Base-by-base conservation (phyloP, 768 basidiomycete species). In the Obba rivulosa region DNA sequence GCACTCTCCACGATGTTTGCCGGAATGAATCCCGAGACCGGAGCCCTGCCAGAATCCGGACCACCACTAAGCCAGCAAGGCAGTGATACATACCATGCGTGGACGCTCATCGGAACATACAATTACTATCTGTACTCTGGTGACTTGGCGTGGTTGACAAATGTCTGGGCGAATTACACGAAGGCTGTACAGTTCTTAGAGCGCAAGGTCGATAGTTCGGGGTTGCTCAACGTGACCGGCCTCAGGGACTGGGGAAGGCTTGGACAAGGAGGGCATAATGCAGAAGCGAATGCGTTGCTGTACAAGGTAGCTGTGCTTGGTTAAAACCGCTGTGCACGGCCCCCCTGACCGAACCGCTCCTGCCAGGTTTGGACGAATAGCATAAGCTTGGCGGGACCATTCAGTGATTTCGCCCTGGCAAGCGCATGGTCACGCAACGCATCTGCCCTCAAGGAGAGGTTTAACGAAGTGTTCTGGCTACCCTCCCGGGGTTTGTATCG, bases 1-100 rank as follows among this genome's bases (percentile, higher is more conserved):
- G 79, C 80, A 0, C 68, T 82, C 3, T 70, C 75, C 1, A 81
- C 79, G 1, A 79, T 79, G 78, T 80, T 80, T 54, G 66, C 76
- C 2, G 69, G 69, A 2, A 74, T 78, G 48, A 70, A 80, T 46
- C 73, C 79, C 0, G 56, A 23, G 14, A 81, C 78, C 0, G 79
- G 80, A 5, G 78, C 78, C 0, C 66, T 81, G 0, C 78, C 78
- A 1, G 77, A 80, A 54, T 78, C 78, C 1, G 79, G 63, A 2
- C 65, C 63, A 66, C 24, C 78, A 66, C 43, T 77, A 67, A 41
- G 61, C 72, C 43, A 79, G 67, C 52, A 71, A 68, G 60, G 67
- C 61, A 50, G 75, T 69, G 47, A 66, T 54, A 81, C 80, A 0
- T 82, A 82, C 52, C 78, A 80, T 57, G 70, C 69, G 18, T 81